Conservation (phyloP, 371 early-diverging fungal genomes). For the Mucor racemosus region DNA sequence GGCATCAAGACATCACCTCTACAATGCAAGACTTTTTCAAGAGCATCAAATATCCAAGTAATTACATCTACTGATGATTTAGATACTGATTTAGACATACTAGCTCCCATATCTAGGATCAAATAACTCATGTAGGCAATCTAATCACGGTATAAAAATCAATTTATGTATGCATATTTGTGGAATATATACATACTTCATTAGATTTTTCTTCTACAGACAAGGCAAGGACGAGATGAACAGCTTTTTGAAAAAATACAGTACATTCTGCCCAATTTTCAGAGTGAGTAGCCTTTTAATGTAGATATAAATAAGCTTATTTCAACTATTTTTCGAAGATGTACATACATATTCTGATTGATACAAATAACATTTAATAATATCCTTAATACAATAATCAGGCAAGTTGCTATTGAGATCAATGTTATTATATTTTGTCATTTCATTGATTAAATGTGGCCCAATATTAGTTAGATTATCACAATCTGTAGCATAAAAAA, state of each 20-base stretch:
- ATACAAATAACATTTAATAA: conserved; percentile 15
- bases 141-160: neutral
- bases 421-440: conserved; percentile 1
- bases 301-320: neutral
- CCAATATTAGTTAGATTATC: neutral
- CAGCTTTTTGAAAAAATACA: neutral
- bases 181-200: neutral
- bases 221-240: neutral
- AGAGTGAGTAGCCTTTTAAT: neutral
- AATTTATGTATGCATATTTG: neutral
- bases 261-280: neutral
- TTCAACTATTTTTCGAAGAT: neutral
- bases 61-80: neutral
- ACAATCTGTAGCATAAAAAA: conserved; percentile 6
- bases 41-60: neutral
- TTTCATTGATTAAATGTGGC: neutral
- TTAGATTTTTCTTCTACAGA: neutral
- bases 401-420: neutral
- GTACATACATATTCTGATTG: conserved; percentile 18
- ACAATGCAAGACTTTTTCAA: neutral
- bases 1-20: neutral
- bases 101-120: neutral
- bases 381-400: neutral
- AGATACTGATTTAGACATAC: neutral
- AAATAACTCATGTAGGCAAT: neutral